Evolutionary conservation across 2,329 filamentous ascomycete species (phyloP), one percentile per base, ranked within the genome.

Genomic region (Neoscytalidium dimidiatum): DNA sequence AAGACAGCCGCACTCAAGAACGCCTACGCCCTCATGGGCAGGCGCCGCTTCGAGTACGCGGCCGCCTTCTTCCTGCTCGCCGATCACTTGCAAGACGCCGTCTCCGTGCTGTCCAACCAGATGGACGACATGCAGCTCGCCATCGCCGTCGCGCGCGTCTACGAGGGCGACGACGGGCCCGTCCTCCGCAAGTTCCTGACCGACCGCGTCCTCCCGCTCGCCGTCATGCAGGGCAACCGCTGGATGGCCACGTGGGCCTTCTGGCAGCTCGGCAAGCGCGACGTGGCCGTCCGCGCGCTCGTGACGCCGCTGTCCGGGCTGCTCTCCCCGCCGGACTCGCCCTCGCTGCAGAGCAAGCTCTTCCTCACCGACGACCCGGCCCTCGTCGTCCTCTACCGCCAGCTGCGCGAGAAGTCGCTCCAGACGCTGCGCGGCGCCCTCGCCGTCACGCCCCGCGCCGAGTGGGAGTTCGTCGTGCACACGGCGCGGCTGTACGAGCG

Each of bases 161-260:
- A 97, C 69, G 92, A 94, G 72, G 93, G 93, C 3, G 94, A 97
- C 66, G 84, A 88, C 23, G 91, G 92, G 0, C 88, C 89, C 0
- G 86, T 95, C 0, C 76, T 98, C 2, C 84, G 84, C 28, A 87
- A 86, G 64, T 83, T 99, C 8, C 81, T 99, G 1, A 87, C 92
- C 71, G 91, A 96, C 11, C 91, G 90, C 67, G 86, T 98, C 1
- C 82, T 98, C 0, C 86, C 88, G 0, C 80, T 91, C 67, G 95
- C 95, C 19, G 88, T 91, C 0, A 85, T 88, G 44, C 89, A 94
- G 68, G 92, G 92, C 2, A 94, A 99, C 73, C 86, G 94, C 65
- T 99, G 95, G 94, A 86, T 97, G 66, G 92, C 94, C 11, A 95
- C 91, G 0, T 99, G 95, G 95, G 92, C 92, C 2, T 97, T 97